A percentile compares a stretch with the other conserved stretches of the same genome.
phyloP scores from a whole-genome alignment of 257 asterid species.

The Fraxinus cuspidata region DNA sequence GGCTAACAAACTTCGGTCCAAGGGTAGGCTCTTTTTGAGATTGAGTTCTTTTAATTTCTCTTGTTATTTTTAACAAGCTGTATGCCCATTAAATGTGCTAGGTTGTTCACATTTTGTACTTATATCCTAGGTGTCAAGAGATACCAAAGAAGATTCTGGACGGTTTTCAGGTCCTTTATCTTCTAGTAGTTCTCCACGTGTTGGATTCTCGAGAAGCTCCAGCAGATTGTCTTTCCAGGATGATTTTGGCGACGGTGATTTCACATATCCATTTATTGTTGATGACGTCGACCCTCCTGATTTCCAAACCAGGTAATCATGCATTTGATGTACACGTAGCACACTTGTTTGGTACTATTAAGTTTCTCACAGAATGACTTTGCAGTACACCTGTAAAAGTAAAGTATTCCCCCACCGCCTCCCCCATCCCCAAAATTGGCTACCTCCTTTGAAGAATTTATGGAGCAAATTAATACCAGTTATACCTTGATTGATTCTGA shows the following conservation, averaged over 20 bases:
- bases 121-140: slow-evolving; percentile 61
- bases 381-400: neutral
- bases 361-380: neutral
- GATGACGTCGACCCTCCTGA: slow-evolving; percentile 89
- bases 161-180: slow-evolving; percentile 86
- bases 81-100: slow-evolving; percentile 9
- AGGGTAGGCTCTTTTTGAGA: slow-evolving; percentile 50
- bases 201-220: slow-evolving; percentile 92
- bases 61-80: slow-evolving; percentile 25
- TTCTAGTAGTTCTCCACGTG: slow-evolving; percentile 89
- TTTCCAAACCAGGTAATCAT: slow-evolving; percentile 61
- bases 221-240: slow-evolving; percentile 96
- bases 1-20: slow-evolving; percentile 55
- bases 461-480: neutral
- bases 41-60: slow-evolving; percentile 8
- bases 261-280: slow-evolving; percentile 89
- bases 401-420: neutral
- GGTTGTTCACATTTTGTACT: slow-evolving; percentile 14
- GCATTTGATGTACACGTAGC: slow-evolving; percentile 5
- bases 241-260: slow-evolving; percentile 84
- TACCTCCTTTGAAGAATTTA: slow-evolving; percentile 2
- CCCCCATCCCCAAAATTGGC: neutral
- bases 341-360: slow-evolving; percentile 2
- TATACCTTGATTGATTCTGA: slow-evolving; percentile 6
- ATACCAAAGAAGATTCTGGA: slow-evolving; percentile 91